phyloP scores from a whole-genome alignment of 2,329 filamentous ascomycete genomes.

The Fusarium sp. region DNA sequence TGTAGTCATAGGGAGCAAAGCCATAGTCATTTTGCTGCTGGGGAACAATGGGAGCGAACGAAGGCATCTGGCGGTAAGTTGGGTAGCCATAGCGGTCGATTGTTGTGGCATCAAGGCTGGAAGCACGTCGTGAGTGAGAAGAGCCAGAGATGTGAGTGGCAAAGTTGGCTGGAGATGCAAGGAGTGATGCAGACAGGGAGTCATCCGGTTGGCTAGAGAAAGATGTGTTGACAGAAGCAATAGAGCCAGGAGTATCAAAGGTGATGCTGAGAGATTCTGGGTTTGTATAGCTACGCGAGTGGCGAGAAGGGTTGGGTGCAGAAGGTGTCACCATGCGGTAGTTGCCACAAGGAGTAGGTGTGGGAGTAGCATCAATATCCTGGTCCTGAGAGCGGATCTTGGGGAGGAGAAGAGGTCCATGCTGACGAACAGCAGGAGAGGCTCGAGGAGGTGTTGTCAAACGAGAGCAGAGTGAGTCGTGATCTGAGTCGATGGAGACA shows the following conservation, averaged over 20 bases:
- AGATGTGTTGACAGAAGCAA: slow-evolving; percentile 51
- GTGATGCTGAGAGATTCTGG: slow-evolving; percentile 63
- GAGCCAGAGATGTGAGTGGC: slow-evolving; percentile 52
- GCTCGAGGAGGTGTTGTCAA: slow-evolving; percentile 74
- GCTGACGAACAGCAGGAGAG: slow-evolving; percentile 78
- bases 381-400: slow-evolving; percentile 90
- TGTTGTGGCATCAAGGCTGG: slow-evolving; percentile 73
- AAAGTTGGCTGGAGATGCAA: slow-evolving; percentile 74
- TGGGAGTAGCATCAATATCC: slow-evolving; percentile 71
- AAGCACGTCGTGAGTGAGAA: slow-evolving; percentile 65
- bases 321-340: slow-evolving; percentile 51
- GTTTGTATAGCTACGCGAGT: slow-evolving; percentile 70
- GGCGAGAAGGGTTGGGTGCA: slow-evolving; percentile 53
- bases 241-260: slow-evolving; percentile 43
- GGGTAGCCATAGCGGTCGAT: slow-evolving; percentile 82
- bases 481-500: slow-evolving; percentile 68
- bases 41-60: slow-evolving; percentile 46
- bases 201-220: slow-evolving; percentile 53
- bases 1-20: slow-evolving; percentile 55
- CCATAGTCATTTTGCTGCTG: slow-evolving; percentile 54
- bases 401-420: slow-evolving; percentile 83
- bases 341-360: slow-evolving; percentile 60
- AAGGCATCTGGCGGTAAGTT: slow-evolving; percentile 81
- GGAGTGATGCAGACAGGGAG: slow-evolving; percentile 59
- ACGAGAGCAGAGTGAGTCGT: slow-evolving; percentile 74